phyloP scores from a whole-genome alignment of 306 rosid genomes.

The Vigna reflexopilosa region DNA sequence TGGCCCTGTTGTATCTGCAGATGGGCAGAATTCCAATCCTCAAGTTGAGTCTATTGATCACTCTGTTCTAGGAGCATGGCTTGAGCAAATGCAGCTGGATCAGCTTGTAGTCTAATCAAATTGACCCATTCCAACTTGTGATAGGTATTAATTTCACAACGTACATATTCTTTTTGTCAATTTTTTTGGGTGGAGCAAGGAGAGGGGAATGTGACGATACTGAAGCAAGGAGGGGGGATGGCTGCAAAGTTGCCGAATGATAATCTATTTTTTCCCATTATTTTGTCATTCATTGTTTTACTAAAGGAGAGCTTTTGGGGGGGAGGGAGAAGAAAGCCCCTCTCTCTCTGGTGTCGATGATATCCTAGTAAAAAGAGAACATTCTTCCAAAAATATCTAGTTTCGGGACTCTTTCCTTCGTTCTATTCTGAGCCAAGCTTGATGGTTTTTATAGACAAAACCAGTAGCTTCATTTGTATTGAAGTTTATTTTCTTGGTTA shows the following conservation, averaged over 20 bases:
- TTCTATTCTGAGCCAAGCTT: slow-evolving; percentile 36
- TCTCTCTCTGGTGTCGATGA: slow-evolving; percentile 33
- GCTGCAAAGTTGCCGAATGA: slow-evolving; percentile 36
- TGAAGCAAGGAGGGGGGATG: slow-evolving; percentile 43
- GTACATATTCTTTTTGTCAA: slow-evolving; percentile 55
- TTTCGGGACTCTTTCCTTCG: slow-evolving; percentile 29
- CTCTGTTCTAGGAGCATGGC: slow-evolving; percentile 88
- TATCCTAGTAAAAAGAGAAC: slow-evolving; percentile 41
- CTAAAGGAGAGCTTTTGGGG: slow-evolving; percentile 34
- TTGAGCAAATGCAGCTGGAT: slow-evolving; percentile 95
- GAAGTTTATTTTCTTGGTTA: slow-evolving; percentile 27
- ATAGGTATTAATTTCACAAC: slow-evolving; percentile 53
- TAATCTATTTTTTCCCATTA: slow-evolving; percentile 33
- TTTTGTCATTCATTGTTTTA: slow-evolving; percentile 54
- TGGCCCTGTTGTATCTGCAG: slow-evolving; percentile 62
- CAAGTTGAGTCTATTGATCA: slow-evolving; percentile 73
- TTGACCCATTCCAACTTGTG: slow-evolving; percentile 53
- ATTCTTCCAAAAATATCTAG: slow-evolving; percentile 25
- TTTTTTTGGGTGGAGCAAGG: slow-evolving; percentile 37
- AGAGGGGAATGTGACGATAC: slow-evolving; percentile 38
- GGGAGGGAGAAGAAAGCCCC: slow-evolving; percentile 40
- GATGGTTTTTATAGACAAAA: slow-evolving; percentile 40
- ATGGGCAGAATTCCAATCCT: slow-evolving; percentile 61
- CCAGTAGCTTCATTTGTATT: slow-evolving; percentile 47
- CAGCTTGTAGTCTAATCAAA: slow-evolving; percentile 68